These are phyloP conservation scores for Fonsecaea pugnacius DNA, from an alignment of 2,329 filamentous ascomycete species.

Conservation along the genomic window DNA sequence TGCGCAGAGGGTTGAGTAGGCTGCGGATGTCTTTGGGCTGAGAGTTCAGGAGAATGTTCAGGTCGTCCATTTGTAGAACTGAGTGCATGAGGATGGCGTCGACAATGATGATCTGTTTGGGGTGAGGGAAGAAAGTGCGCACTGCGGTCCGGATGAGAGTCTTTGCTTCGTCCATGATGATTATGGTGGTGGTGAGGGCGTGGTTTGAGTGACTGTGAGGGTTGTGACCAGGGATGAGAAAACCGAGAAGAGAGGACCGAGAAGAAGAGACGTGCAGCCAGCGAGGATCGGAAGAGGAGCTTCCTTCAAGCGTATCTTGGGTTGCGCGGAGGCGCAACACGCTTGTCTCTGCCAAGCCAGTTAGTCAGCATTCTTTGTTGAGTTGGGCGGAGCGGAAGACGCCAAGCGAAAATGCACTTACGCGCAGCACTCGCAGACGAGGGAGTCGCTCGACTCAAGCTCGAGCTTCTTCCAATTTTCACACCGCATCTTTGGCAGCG, in stretches of 20 bases:
- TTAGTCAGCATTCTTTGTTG: background rate
- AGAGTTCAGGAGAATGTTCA: constrained; percentile 83
- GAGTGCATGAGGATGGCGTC: constrained; percentile 78
- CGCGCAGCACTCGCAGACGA: background rate
- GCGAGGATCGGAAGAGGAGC: background rate
- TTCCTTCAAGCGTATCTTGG: background rate
- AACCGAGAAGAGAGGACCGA: constrained; percentile 1
- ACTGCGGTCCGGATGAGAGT: constrained; percentile 83
- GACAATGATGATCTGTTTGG: constrained; percentile 76
- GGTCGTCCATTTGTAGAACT: constrained; percentile 81
- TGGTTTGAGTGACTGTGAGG: background rate
- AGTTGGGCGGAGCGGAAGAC: background rate
- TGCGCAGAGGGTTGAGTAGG: constrained; percentile 79
- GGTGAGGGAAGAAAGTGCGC: constrained; percentile 81
- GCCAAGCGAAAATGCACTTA: background rate
- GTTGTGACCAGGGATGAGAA: background rate
- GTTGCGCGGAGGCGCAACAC: background rate
- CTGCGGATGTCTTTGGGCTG: constrained; percentile 92
- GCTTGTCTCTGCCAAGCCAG: background rate
- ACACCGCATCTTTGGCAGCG: background rate
- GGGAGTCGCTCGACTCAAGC: background rate
- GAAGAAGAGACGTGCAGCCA: background rate
- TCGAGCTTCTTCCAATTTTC: background rate
- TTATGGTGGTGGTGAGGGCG: background rate
- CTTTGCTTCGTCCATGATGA: constrained; percentile 68